These are phyloP conservation scores for Oenanthe sinensis DNA, from an alignment of 129 eudicot genomes.

Conservation along the genomic window DNA sequence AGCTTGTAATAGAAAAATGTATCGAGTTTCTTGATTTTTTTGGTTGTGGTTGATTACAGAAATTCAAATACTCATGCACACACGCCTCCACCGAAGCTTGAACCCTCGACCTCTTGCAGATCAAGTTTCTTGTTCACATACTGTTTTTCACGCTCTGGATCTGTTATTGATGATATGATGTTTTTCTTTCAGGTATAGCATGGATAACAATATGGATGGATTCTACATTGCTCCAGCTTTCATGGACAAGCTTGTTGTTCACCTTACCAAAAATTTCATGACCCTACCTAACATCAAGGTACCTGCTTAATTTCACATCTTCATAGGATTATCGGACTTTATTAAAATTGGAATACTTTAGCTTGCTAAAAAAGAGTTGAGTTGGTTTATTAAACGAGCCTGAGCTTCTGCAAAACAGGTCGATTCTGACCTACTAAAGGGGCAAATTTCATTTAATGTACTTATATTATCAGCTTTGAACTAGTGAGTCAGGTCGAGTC, in stretches of 20 bases:
- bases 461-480: not conserved
- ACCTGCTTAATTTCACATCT: not conserved
- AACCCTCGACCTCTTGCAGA: not conserved
- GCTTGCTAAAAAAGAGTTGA: not conserved
- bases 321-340: not conserved
- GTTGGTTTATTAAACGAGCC: not conserved
- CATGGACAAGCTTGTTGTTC: constrained; percentile 65
- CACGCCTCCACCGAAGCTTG: not conserved
- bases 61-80: not conserved
- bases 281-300: constrained; percentile 98
- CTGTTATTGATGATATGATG: not conserved
- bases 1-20: not conserved
- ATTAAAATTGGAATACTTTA: not conserved
- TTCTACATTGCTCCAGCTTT: constrained; percentile 98
- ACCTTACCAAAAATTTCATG: constrained; percentile 76
- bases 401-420: not conserved
- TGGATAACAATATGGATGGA: constrained; percentile 80
- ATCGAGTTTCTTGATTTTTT: not conserved
- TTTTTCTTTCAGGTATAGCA: constrained; percentile 35
- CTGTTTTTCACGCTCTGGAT: not conserved
- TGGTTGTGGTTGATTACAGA: not conserved
- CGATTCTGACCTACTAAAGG: not conserved
- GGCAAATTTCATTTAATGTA: not conserved
- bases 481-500: not conserved
- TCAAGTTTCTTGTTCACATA: not conserved